A percentile compares a stretch with the other conserved stretches of the same genome.
phyloP scores from a whole-genome alignment of 345 rosid species.

The Euphorbia lathyris region DNA sequence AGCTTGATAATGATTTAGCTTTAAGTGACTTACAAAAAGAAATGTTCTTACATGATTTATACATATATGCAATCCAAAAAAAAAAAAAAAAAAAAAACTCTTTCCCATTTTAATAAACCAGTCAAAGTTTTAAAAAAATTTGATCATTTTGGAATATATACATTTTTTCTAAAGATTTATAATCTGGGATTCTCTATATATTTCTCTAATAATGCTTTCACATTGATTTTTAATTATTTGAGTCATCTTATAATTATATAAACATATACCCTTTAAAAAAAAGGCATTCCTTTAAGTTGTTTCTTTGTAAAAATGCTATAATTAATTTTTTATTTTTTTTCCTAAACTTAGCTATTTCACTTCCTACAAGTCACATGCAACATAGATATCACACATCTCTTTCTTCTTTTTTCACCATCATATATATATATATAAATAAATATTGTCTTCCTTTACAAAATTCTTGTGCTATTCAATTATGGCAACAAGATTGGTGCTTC shows the following conservation, averaged over 20 bases:
- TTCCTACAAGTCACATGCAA: constrained; percentile 33
- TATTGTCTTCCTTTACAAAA: constrained; percentile 11
- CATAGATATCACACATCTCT: constrained; percentile 22
- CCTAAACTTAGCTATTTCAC: constrained; percentile 13
- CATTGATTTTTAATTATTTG: constrained; percentile 22
- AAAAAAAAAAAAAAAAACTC: no score
- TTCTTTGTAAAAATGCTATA: constrained; percentile 15
- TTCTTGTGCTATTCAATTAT: constrained; percentile 22
- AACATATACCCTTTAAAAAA: constrained; percentile 15
- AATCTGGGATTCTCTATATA: no score
- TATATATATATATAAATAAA: not conserved
- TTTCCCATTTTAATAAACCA: not conserved
- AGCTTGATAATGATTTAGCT: not conserved
- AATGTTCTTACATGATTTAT: not conserved
- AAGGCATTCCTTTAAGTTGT: constrained; percentile 13
- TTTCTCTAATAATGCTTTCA: constrained; percentile 22
- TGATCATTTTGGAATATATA: constrained; percentile 32
- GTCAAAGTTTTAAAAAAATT: no score
- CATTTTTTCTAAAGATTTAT: constrained; percentile 14
- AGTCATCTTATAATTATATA: constrained; percentile 10
- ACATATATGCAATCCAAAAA: no score
- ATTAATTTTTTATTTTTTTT: constrained; percentile 9
- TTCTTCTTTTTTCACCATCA: constrained; percentile 19
- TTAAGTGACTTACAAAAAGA: constrained; percentile 10
- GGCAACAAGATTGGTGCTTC: constrained; percentile 26